Evolutionary conservation across 1,284 basidiomycete species (phyloP), one percentile per base, ranked within the genome.

Genomic region (Pyrrhoderma noxium): DNA sequence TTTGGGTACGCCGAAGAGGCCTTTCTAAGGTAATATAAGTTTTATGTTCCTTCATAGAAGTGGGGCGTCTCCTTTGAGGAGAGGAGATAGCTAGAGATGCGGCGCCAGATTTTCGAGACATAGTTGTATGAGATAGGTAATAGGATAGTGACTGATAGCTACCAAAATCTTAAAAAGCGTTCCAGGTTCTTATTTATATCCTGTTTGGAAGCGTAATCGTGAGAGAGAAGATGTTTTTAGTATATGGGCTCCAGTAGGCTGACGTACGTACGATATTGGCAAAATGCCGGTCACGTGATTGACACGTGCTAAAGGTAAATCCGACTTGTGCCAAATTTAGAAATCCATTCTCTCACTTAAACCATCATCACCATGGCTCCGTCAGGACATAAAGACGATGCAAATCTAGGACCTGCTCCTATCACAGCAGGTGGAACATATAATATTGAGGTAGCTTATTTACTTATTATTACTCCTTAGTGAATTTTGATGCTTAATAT

Each of bases 351-450:
- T 56, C 45, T 25, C 35, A 18, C 45, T 56, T 47, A 34, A 40
- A 47, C 53, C 45, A 56, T 47, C 54, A 57, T 50, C 51, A 56
- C 27, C 34, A 59, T 59, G 58, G 52, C 53, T 34, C 57, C 58
- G 36, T 53, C 58, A 25, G 52, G 48, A 22, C 27, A 31, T 31
- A 65, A 68, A 51, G 67, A 71, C 54, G 77, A 79, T 54, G 67
- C 66, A 16, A 63, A 70, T 9, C 70, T 71, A 54, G 73, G 79
- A 40, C 82, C 83, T 9, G 74, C 82, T 8, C 80, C 82, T 31
- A 74, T 85, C 49, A 81, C 82, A 1, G 73, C 77, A 56, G 85
- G 85, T 52, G 88, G 89, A 43, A 77, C 81, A 21, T 92, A 90
- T 65, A 73, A 70, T 34, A 76, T 92, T 52, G 79, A 86, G 62